A percentile compares a stretch with the other conserved stretches of the same genome.
Evolutionary conservation across 768 basidiomycete genomes (phyloP).

Genomic region (Cystofilobasidium macerans): DNA sequence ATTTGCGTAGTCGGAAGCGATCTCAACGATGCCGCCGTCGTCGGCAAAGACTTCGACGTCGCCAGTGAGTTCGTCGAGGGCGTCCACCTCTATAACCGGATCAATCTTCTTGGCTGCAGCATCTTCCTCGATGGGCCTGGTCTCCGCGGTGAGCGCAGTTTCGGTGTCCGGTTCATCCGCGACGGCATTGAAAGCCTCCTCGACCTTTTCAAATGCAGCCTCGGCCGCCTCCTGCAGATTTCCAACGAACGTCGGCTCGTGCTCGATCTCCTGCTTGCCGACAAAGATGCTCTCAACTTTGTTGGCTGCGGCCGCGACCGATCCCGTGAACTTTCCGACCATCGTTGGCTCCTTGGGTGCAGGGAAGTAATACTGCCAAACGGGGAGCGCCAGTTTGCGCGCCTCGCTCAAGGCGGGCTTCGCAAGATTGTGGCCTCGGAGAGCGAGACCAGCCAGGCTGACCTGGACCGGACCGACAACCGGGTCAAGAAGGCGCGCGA

Average conservation of each 20-base stretch:
- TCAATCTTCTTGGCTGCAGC: too few species aligned
- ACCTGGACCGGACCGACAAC: conserved; percentile 3
- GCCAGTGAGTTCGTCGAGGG: background rate
- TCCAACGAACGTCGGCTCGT: conserved; percentile 8
- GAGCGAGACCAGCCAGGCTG: background rate
- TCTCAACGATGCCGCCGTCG: background rate
- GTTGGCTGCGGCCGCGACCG: background rate
- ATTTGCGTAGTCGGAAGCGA: background rate
- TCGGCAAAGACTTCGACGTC: background rate
- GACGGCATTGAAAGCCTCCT: background rate
- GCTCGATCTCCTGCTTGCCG: background rate
- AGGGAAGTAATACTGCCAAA: conserved; percentile 8
- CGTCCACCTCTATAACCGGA: background rate
- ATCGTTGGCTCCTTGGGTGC: conserved; percentile 5
- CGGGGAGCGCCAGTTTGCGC: background rate
- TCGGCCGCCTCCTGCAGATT: conserved; percentile 7
- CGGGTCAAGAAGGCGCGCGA: conserved; percentile 18
- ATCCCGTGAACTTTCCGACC: conserved; percentile 14
- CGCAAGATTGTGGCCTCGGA: background rate
- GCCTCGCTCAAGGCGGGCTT: background rate
- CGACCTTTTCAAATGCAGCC: conserved; percentile 3
- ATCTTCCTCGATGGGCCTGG: background rate
- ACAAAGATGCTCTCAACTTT: background rate
- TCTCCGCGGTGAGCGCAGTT: background rate
- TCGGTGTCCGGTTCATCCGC: background rate